These are phyloP conservation scores for Atkinsonella hypoxylon DNA, from an alignment of 2,329 filamentous ascomycete genomes.

Conservation along the genomic window DNA sequence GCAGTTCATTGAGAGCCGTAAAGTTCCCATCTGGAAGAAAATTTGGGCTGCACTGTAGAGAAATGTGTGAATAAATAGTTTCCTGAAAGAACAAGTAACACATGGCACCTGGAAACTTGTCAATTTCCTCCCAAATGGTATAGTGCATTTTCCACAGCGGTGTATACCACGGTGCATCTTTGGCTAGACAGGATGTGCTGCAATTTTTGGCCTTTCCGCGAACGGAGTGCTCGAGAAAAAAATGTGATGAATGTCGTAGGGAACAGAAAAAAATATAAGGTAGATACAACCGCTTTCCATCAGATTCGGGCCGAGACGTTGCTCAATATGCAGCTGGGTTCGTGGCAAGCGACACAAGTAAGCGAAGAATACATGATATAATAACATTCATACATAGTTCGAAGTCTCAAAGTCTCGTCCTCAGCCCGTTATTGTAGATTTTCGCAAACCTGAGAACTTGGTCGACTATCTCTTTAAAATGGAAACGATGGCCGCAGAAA, in stretches of 20 bases:
- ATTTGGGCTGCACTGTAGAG: conserved; percentile 29
- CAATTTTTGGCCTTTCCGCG: too few relatives aligned
- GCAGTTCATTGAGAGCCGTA: conserved; percentile 14
- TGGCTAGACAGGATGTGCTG: too few relatives aligned
- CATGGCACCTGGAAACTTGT: background rate
- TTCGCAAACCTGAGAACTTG: too few relatives aligned
- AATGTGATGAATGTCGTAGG: too few relatives aligned
- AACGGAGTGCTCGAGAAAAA: too few relatives aligned
- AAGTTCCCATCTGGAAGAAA: conserved; percentile 30
- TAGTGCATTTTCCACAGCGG: background rate
- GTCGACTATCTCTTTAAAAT: background rate
- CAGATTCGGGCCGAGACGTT: too few relatives aligned
- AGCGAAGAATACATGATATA: too few relatives aligned
- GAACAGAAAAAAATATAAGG: too few relatives aligned
- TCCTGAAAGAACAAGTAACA: background rate
- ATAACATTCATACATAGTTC: background rate
- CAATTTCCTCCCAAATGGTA: too few relatives aligned
- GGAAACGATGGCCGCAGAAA: background rate
- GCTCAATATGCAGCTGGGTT: background rate
- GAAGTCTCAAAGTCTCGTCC: background rate
- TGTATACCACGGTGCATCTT: too few relatives aligned
- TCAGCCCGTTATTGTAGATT: too few relatives aligned
- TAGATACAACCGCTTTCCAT: too few relatives aligned
- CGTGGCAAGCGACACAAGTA: background rate
- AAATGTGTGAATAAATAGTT: background rate